Conservation (phyloP, 2,329 filamentous ascomycete genomes). For the Exutisphaerella laricina region DNA sequence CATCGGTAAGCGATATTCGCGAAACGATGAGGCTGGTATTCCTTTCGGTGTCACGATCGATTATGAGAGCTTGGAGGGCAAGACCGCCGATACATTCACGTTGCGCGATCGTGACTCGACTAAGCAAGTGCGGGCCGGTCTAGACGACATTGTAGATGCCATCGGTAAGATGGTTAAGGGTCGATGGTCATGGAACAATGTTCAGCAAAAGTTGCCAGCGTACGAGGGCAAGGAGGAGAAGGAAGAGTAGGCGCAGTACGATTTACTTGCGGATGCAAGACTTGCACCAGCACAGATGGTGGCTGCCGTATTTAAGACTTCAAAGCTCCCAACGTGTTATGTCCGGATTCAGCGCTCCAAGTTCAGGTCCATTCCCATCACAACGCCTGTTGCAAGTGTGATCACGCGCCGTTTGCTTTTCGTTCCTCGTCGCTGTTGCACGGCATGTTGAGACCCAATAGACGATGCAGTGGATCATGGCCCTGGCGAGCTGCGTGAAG, state of each 20-base stretch:
- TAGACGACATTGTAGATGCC: slow-evolving; percentile 73
- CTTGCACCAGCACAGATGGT: too few species aligned
- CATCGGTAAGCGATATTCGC: slow-evolving; percentile 90
- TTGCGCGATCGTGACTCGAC: slow-evolving; percentile 87
- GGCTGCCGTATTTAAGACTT: too few species aligned
- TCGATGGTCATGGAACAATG: slow-evolving; percentile 62
- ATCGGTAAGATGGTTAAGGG: slow-evolving; percentile 60
- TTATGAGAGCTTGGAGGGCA: slow-evolving; percentile 87
- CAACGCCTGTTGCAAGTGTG: too few species aligned
- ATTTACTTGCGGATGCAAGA: too few species aligned
- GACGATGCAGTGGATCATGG: slow-evolving; percentile 9
- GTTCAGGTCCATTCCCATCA: too few species aligned
- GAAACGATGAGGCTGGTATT: slow-evolving; percentile 94
- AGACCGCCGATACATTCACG: slow-evolving; percentile 60
- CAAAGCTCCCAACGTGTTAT: too few species aligned
- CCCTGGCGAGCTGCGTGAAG: slow-evolving; percentile 2
- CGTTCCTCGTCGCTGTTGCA: slow-evolving; percentile 7
- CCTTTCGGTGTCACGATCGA: slow-evolving; percentile 91
- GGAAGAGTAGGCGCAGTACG: slow-evolving; percentile 26
- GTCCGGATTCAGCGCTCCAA: too few species aligned
- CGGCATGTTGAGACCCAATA: slow-evolving; percentile 16
- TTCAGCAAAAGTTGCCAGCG: slow-evolving; percentile 70
- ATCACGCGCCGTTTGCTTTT: background rate
- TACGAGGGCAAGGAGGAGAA: slow-evolving; percentile 70
- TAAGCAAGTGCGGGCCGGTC: slow-evolving; percentile 77